phyloP scores from a whole-genome alignment of 2,329 filamentous ascomycete genomes.

The Orbilia quercus region DNA sequence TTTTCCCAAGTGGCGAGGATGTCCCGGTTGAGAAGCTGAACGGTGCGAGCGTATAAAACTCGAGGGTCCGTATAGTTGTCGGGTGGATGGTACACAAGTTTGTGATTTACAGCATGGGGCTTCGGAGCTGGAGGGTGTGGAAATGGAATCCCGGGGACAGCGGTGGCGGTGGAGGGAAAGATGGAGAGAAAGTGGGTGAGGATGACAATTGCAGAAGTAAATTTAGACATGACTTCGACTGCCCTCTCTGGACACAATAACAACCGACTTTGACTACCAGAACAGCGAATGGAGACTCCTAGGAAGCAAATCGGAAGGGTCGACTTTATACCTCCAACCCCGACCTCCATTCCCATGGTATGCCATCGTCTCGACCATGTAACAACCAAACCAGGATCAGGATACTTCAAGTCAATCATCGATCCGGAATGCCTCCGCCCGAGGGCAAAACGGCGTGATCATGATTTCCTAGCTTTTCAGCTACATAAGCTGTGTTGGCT shows the following conservation, averaged over 20 bases:
- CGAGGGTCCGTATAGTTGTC: conserved; percentile 63
- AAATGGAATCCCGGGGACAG: background rate
- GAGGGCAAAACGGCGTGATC: background rate
- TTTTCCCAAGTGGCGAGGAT: conserved; percentile 70
- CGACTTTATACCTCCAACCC: no score
- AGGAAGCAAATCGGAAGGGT: no score
- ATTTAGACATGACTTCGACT: background rate
- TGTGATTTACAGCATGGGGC: conserved; percentile 14
- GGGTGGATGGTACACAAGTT: conserved; percentile 23
- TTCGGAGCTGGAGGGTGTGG: background rate
- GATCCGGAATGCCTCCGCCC: no score
- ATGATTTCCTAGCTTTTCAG: background rate
- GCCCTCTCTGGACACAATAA: no score
- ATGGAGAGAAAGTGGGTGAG: background rate
- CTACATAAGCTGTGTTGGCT: background rate
- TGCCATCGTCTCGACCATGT: no score
- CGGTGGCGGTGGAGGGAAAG: background rate
- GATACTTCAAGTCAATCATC: no score
- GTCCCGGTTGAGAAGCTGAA: conserved; percentile 65
- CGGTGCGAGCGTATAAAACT: conserved; percentile 65
- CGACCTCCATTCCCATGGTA: no score
- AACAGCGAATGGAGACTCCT: no score
- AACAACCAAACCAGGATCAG: no score
- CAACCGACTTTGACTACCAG: no score
- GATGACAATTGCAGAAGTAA: background rate